Conservation (phyloP, 306 rosid genomes). For the Trichosanthes truncata region DNA sequence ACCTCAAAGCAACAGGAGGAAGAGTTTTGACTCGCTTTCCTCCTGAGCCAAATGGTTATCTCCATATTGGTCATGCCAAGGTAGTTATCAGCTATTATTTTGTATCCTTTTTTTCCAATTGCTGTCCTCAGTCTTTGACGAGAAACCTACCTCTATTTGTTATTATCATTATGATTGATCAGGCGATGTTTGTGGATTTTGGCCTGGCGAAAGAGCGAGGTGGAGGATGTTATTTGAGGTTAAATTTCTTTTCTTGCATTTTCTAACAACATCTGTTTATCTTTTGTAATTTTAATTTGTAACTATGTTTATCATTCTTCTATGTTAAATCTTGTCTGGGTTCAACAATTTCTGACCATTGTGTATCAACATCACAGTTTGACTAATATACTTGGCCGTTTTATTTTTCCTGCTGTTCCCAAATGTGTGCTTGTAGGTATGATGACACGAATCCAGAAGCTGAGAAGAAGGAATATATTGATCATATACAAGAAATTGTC, state of each 20-base stretch:
- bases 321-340: neutral
- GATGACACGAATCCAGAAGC: conserved; percentile 98
- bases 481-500: conserved; percentile 92
- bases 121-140: neutral
- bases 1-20: conserved; percentile 55
- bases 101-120: neutral
- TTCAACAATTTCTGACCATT: neutral
- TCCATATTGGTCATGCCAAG: conserved; percentile 99
- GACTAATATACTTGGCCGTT: neutral
- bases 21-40: conserved; percentile 92
- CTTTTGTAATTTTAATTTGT: neutral
- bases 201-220: conserved; percentile 89
- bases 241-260: conserved; percentile 9
- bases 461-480: conserved; percentile 91
- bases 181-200: conserved; percentile 98
- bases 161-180: conserved; percentile 16
- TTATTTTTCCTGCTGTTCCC: neutral
- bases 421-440: conserved; percentile 38
- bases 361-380: neutral
- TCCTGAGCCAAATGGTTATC: conserved; percentile 97
- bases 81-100: conserved; percentile 17
- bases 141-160: neutral
- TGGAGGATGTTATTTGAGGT: conserved; percentile 92
- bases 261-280: neutral
- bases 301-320: neutral